These are phyloP conservation scores for Penicillium sp. DNA, from an alignment of 2,329 filamentous ascomycete genomes.

Conservation along the genomic window DNA sequence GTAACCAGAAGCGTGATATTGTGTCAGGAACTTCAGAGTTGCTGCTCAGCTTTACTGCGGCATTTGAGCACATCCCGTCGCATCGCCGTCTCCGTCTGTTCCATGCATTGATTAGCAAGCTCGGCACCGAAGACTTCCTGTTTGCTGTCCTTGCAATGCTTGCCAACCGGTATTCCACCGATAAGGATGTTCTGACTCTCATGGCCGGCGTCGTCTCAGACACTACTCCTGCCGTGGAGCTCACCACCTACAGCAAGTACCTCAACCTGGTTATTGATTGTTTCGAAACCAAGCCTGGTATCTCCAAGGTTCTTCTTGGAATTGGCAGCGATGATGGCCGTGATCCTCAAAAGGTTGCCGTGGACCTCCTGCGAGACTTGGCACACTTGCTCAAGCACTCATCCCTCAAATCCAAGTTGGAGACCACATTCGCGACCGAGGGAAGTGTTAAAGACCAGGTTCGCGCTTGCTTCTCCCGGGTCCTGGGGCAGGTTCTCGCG, in stretches of 20 bases:
- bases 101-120: slow-evolving; percentile 73
- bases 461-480: slow-evolving; percentile 62
- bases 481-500: slow-evolving; percentile 60
- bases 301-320: slow-evolving; percentile 68
- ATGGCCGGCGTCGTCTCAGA: slow-evolving; percentile 66
- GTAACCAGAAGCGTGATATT: slow-evolving; percentile 68
- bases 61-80: slow-evolving; percentile 90
- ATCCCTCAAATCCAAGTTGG: slow-evolving; percentile 39
- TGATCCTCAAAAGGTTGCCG: slow-evolving; percentile 39
- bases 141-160: slow-evolving; percentile 85
- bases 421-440: slow-evolving; percentile 33
- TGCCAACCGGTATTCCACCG: slow-evolving; percentile 79
- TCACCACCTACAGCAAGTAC: slow-evolving; percentile 69
- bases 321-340: slow-evolving; percentile 49
- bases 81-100: slow-evolving; percentile 81
- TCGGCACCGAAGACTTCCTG: slow-evolving; percentile 80
- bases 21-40: slow-evolving; percentile 81
- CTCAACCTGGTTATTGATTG: slow-evolving; percentile 70
- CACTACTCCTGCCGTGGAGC: slow-evolving; percentile 69
- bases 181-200: slow-evolving; percentile 68
- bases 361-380: slow-evolving; percentile 40
- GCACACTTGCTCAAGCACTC: slow-evolving; percentile 41
- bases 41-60: slow-evolving; percentile 90
- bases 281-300: slow-evolving; percentile 65
- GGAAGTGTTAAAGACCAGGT: slow-evolving; percentile 57